These are phyloP conservation scores for Orbilia ellipsospora DNA, from an alignment of 2,329 filamentous ascomycete species.

Conservation along the genomic window DNA sequence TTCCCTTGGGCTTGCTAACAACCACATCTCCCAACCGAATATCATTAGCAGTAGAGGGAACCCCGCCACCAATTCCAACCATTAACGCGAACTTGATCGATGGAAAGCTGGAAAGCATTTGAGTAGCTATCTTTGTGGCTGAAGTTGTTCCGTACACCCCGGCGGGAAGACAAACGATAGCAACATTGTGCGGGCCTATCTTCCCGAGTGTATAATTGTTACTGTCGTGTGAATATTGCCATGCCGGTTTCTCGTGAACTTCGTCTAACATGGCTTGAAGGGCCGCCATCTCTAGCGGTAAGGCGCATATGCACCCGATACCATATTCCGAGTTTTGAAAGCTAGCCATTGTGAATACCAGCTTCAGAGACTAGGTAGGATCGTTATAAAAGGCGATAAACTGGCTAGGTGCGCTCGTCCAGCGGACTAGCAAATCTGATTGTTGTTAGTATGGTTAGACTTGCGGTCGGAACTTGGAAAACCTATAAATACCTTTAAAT, in stretches of 20 bases:
- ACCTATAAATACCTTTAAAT: no score
- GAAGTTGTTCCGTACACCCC: constrained; percentile 56
- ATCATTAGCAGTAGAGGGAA: constrained; percentile 54
- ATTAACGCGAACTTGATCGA: constrained; percentile 56
- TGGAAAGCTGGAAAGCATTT: constrained; percentile 55
- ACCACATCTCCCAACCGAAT: constrained; percentile 58
- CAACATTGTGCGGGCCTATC: constrained; percentile 59
- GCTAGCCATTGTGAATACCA: constrained; percentile 1
- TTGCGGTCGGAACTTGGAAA: no score
- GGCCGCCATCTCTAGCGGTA: constrained; percentile 60
- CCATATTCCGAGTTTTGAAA: constrained; percentile 57
- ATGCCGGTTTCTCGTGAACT: constrained; percentile 55
- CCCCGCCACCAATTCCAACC: constrained; percentile 60
- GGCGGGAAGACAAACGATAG: constrained; percentile 57
- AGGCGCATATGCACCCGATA: constrained; percentile 61
- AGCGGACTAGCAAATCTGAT: no score
- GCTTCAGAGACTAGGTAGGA: no score
- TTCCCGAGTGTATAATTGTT: constrained; percentile 59
- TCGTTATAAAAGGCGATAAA: no score
- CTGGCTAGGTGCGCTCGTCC: no score
- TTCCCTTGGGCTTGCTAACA: constrained; percentile 34
- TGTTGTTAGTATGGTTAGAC: no score
- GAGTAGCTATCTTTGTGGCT: constrained; percentile 52
- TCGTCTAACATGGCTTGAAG: constrained; percentile 60
- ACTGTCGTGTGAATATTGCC: constrained; percentile 53